Evolutionary conservation across 2,329 filamentous ascomycete genomes (phyloP).

Genomic region (Neonectria punicea): DNA sequence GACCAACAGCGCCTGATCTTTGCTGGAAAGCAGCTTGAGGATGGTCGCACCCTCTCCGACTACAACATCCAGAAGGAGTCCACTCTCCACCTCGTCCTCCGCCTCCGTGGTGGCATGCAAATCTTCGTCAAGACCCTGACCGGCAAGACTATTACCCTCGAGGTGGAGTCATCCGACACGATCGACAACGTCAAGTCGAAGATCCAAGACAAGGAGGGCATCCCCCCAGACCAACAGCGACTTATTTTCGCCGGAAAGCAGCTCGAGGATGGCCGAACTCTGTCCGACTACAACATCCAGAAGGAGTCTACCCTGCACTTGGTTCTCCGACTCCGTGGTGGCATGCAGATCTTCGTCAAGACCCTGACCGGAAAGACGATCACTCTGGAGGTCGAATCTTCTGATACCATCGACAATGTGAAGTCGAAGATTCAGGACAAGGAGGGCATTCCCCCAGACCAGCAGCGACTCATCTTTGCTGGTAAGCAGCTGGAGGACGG

Average conservation of each 20-base stretch:
- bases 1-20: constrained; percentile 97
- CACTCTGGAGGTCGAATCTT: constrained; percentile 88
- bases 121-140: constrained; percentile 90
- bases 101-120: constrained; percentile 90
- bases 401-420: constrained; percentile 95
- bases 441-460: constrained; percentile 95
- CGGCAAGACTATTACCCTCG: constrained; percentile 93
- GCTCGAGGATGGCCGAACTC: constrained; percentile 88
- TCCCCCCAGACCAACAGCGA: constrained; percentile 93
- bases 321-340: constrained; percentile 83
- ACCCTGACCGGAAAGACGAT: constrained; percentile 95
- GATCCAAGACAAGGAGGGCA: constrained; percentile 94
- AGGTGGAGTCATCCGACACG: constrained; percentile 89
- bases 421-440: constrained; percentile 99
- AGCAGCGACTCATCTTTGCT: constrained; percentile 95
- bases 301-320: constrained; percentile 87
- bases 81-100: constrained; percentile 85
- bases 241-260: constrained; percentile 95
- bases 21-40: constrained; percentile 94
- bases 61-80: constrained; percentile 98
- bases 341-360: constrained; percentile 83
- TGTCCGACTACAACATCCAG: constrained; percentile 97
- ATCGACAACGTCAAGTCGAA: constrained; percentile 96
- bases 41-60: constrained; percentile 88
- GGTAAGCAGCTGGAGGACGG: constrained; percentile 97